Base-by-base conservation (phyloP, 805 yeast species). In the Metschnikowia borealis region DNA sequence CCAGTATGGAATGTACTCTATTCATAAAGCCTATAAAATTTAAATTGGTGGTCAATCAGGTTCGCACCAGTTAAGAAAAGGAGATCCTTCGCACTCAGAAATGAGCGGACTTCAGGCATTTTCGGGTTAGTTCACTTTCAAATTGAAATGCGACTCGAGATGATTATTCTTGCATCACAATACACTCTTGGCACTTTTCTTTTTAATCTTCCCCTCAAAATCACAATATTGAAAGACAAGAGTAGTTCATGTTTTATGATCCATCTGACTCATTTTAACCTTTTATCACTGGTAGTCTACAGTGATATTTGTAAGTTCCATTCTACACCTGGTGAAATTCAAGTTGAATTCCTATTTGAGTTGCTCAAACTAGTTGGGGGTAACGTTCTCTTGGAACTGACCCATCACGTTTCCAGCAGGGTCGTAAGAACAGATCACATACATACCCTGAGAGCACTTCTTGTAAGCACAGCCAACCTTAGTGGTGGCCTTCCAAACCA, bases 361-460 rank as follows among this genome's bases (percentile, higher is more conserved):
- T 36, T 13, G 20, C 18, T 15, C 21, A 18, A 33, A 15, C 40
- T 38, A 48, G 37, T 43, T 47, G 6, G 51, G 51, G 11, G 41
- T 45, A 14, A 56, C 52, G 35, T 58, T 58, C 11, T 36, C 38
- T 39, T 29, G 42, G 21, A 50, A 56, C 47, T 72, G 62, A 49
- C 87, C 84, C 45, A 75, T 68, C 47, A 76, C 63, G 70, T 89
- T 89, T 60, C 96, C 96, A 36, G 85, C 80, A 17, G 89, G 83
- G 61, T 75, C 70, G 56, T 90, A 89, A 47, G 84, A 81, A 67
- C 96, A 89, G 54, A 87, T 79, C 49, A 85, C 73, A 69, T 87
- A 88, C 57, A 73, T 69, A 48, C 82, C 81, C 43, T 60, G 53
- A 21, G 65, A 54, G 70, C 96, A 87, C 56, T 75, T 64, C 62